Base-by-base conservation (phyloP, 2,329 filamentous ascomycete species). In the Colletotrichum euphorbiae region DNA sequence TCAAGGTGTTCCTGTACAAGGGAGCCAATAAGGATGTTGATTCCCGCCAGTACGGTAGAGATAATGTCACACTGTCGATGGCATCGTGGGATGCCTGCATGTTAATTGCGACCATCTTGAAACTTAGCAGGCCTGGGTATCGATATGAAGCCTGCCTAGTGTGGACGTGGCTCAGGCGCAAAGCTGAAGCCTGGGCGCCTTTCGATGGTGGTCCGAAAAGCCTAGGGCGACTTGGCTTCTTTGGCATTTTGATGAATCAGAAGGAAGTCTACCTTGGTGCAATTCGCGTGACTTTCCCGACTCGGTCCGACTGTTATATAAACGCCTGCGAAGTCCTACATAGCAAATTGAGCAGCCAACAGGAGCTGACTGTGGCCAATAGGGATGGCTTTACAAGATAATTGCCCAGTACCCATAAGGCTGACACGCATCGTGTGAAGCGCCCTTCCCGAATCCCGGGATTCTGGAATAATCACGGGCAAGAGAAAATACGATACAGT, bases 351-450 rank as follows among this genome's bases (percentile, higher is more conserved):
- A 1, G 6, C 28, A 40, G 21, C 11, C 24, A 13, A 45, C 38
- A 13, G 31, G 56, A n/a, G 2, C 2, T 4, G 12, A 2, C 9
- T 24, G 42, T n/a, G 43, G 38, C 9, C 33, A 6, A n/a, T 40
- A 15, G 17, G 17, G 19, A 28, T 13, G 54, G 42, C 0, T 57
- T 50, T 42, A 56, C 24, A 19, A 13, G 38, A 24, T 11, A 15
- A 8, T 43, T 28, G 15, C 19, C 4, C 38, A 13, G 4, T 15
- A 57, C 12, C 24, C 12, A 17, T 15, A 17, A 50, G 56, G 56
- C 43, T 38, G 56, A 59, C 56, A 59, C 56, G 51, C 51, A 9
- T 42, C 52, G 42, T 31, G 12, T 24, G 38, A 21, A 28, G n/a
- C n/a, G 4, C 21, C 36, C 15, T 43, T 28, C n/a, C 31, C 43